Base-by-base conservation (phyloP, 306 rosid genomes). In the Rosa rugosa region DNA sequence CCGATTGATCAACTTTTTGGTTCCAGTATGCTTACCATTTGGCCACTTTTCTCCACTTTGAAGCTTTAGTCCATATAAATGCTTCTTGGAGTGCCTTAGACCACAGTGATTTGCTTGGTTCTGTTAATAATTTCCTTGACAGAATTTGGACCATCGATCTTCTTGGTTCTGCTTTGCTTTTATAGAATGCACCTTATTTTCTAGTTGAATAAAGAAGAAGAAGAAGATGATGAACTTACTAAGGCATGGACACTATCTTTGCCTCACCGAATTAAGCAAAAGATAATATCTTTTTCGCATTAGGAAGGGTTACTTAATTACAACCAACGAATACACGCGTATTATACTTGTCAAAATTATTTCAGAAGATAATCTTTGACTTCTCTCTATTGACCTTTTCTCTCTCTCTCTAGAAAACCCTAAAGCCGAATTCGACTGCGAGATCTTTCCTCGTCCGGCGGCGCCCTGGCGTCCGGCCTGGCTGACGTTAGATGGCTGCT, bases 21-120 rank as follows among this genome's bases (percentile, higher is more conserved):
- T 14, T 46, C 2, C 18, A 71, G 60, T 47, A 59, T 50, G 27
- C 13, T 72, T 10, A 72, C 76, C 76, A 72, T 51, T 72, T 47
- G 76, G 76, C n/a, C 18, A 18, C 31, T 72, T 34, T 72, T 10
- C 76, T 72, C 76, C 76, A 72, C 50, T 41, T 17, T 5, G 62
- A 72, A 8, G 62, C 46, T 38, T 50, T 72, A 25, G 17, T 50
- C 75, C 45, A 31, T 50, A 50, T 49, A 49, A 72, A 6, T 51
- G 45, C 63, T 4, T 57, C 46, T 72, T 22, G 31, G 34, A 72
- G 75, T 16, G 27, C 27, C 9, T 41, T 56, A 72, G 62, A 34
- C 76, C 76, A 72, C 64, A 72, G 36, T 51, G 44, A 22, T 71
- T 71, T 71, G 31, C 60, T 71, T 49, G 44, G 60, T 8, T 71